Base-by-base conservation (phyloP, 495 filamentous ascomycete genomes). In the Jackrogersella minutella region DNA sequence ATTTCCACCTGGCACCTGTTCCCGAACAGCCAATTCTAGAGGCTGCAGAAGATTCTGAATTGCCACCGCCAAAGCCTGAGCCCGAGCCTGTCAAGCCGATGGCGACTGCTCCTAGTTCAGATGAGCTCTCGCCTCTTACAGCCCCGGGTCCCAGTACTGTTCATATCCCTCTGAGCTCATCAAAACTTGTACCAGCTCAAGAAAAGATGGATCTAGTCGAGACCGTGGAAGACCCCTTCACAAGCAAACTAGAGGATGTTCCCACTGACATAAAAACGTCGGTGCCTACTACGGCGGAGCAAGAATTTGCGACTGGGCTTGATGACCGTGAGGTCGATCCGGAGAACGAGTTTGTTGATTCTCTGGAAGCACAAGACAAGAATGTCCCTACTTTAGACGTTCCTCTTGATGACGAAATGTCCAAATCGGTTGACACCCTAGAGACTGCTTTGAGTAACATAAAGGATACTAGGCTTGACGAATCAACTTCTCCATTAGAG, bases 121-220 rank as follows among this genome's bases (percentile, higher is more conserved):
- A 69, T 67, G 52, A 71, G 3, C 66, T 73, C 44, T 76, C 77
- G 17, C 69, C 79, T 17, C 67, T 72, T 36, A 62, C 74, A 21
- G 56, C 37, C 2, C 66, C 74, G 16, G 55, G 30, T n/a, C 39
- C 57, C 21, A 67, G 69, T 3, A 60, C 73, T 64, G 37, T 49
- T 16, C 54, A 71, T 28, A 47, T 64, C 40, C 43, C 53, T 22
- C 62, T 34, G 21, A 37, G 9, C 2, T 47, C 56, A 21, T 53
- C 66, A 17, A 56, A 61, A 64, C 33, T 58, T 28, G 44, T 24
- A 41, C 37, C 40, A 19, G 30, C 46, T 36, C 24, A 53, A n/a
- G 37, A 49, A 34, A 36, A 16, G 4, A 31, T 11, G 28, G 47
- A 51, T 4, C 22, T 49, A n/a, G 21, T 2, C 5, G 47, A 52